Conservation (phyloP, 495 filamentous ascomycete genomes). For the Penicillium flavigenum region DNA sequence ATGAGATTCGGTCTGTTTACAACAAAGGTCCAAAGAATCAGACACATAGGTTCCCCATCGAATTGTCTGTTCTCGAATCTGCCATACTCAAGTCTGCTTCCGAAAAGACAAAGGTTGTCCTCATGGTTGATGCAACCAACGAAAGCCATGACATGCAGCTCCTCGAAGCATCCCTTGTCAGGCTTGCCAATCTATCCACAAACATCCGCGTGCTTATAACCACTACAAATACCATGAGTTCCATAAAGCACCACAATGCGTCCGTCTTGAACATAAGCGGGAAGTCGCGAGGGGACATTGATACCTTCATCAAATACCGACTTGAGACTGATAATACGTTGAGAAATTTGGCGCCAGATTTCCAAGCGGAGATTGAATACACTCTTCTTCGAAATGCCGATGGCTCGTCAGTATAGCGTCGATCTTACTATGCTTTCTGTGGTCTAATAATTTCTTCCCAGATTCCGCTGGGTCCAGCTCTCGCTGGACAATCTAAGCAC, state of each 20-base stretch:
- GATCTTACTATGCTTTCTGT: not conserved
- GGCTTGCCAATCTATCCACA: conserved; percentile 10
- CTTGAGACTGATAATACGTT: conserved; percentile 13
- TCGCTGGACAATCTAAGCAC: conserved; percentile 24
- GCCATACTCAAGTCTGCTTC: conserved; percentile 18
- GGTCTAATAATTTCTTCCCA: conserved; percentile 1
- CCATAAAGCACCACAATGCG: not conserved
- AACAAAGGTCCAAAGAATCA: conserved; percentile 18
- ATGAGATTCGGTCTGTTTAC: conserved; percentile 15
- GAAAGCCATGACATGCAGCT: conserved; percentile 18
- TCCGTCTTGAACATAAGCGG: conserved; percentile 15
- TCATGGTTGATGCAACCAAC: conserved; percentile 25
- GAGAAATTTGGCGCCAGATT: conserved; percentile 7
- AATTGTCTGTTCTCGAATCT: conserved; percentile 21
- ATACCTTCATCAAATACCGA: conserved; percentile 19
- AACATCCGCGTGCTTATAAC: conserved; percentile 25
- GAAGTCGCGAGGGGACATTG: conserved; percentile 18
- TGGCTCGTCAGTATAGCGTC: conserved; percentile 22
- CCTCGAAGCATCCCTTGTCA: conserved; percentile 18
- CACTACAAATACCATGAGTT: conserved; percentile 10
- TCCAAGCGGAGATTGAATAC: conserved; percentile 19
- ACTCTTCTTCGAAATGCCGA: conserved; percentile 18
- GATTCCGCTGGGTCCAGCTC: conserved; percentile 30
- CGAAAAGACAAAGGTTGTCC: conserved; percentile 7
- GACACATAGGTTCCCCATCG: conserved; percentile 17